Base-by-base conservation (phyloP, 495 filamentous ascomycete genomes). In the Amniculicola lignicola region DNA sequence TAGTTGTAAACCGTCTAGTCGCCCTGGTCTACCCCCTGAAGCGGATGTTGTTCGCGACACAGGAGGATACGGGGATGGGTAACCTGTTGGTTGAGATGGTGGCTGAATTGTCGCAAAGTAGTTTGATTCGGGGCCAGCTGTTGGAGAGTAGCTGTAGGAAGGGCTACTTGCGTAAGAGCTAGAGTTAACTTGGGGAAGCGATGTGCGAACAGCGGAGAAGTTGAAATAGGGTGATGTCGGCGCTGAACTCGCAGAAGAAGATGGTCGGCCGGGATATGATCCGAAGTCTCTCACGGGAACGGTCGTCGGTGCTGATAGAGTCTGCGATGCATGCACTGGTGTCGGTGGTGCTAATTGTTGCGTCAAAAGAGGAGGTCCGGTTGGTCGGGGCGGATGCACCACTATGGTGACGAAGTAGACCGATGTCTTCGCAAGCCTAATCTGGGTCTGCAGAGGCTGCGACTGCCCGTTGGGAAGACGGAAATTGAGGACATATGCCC, bases 401-500 rank as follows among this genome's bases (percentile, higher is more conserved):
- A 59, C 58, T 12, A 69, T 15, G 24, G 63, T 62, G 14, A 64
- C 67, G 38, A 69, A 69, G 51, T 63, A 69, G 22, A 67, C 15
- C 6, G 64, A 61, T 11, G 62, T 59, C 50, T 61, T 65, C 31
- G 67, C 67, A 18, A 69, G 63, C 25, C 59, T 48, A 23, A 69
- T 42, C 24, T 54, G 54, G 6, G 47, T 57, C 40, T 55, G 43
- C 14, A 67, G 27, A 43, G 38, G 39, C 25, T 60, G 60, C 23
- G 33, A 29, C 21, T 57, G 54, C 11, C 49, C 46, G 28, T 45
- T 51, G 7, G 59, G 49, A 3, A 65, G 57, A 10, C 50, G 51
- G 51, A 69, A 69, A 18, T 55, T 64, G 27, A 62, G 50, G 3
- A 55, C 25, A 21, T 49, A 22, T 10, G 39, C 42, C 12, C 67